A percentile compares a stretch with the other conserved stretches of the same genome.
phyloP scores from a whole-genome alignment of 345 rosid species.

The Turritis glabra region DNA sequence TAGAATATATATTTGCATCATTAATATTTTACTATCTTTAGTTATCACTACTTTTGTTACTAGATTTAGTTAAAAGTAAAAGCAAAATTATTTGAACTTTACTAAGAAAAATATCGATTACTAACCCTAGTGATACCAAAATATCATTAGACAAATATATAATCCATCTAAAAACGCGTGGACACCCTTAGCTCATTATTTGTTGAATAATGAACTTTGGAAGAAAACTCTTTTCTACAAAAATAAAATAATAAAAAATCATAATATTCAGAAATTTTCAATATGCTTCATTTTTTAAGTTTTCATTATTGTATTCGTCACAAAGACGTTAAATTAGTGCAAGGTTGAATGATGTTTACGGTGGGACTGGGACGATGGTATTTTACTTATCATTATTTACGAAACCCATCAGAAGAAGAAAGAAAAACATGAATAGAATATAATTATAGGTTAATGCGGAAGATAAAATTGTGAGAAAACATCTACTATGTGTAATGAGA shows the following conservation, averaged over 20 bases:
- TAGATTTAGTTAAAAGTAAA: background rate
- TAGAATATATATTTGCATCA: background rate
- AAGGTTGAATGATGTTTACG: background rate
- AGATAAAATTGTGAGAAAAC: constrained; percentile 1
- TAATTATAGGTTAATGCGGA: background rate
- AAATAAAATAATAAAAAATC: too few relatives aligned
- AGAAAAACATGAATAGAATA: constrained; percentile 2
- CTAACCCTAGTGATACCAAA: background rate
- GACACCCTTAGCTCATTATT: too few relatives aligned
- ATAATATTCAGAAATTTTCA: background rate
- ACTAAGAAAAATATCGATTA: background rate
- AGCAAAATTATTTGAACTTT: background rate
- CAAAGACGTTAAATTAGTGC: too few relatives aligned
- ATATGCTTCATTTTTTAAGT: background rate
- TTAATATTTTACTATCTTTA: background rate
- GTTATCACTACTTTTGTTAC: background rate
- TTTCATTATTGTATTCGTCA: constrained; percentile 13
- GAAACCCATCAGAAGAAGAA: too few relatives aligned
- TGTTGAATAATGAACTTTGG: too few relatives aligned
- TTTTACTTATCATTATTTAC: background rate
- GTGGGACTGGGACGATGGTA: background rate
- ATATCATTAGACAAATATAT: too few relatives aligned
- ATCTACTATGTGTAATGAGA: background rate
- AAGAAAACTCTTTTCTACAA: background rate
- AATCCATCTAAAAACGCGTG: too few relatives aligned